phyloP scores from a whole-genome alignment of 768 basidiomycete species.

The Agaricus sinodeliciosus region DNA sequence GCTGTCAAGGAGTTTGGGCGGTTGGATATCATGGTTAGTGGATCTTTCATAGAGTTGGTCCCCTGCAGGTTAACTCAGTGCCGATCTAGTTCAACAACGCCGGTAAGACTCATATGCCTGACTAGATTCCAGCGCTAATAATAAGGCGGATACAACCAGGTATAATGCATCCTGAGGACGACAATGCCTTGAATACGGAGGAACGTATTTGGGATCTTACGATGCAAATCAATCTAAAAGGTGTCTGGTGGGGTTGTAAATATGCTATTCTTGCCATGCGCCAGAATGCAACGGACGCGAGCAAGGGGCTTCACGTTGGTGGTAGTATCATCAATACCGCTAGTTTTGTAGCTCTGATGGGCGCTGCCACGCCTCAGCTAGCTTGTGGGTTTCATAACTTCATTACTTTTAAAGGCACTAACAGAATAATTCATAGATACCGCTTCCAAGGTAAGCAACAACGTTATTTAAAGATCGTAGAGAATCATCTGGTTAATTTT shows the following conservation, averaged over 20 bases:
- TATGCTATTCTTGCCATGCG: slow-evolving; percentile 97
- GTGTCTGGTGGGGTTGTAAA: slow-evolving; percentile 99
- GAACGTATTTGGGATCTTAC: slow-evolving; percentile 95
- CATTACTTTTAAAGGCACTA: too few species aligned
- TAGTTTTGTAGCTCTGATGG: slow-evolving; percentile 92
- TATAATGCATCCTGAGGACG: slow-evolving; percentile 97
- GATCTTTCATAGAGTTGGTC: neutral
- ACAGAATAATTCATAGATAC: slow-evolving; percentile 52
- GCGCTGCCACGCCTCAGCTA: slow-evolving; percentile 97
- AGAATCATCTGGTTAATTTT: neutral
- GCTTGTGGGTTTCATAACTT: slow-evolving; percentile 56
- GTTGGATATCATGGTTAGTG: slow-evolving; percentile 84
- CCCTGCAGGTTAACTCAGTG: neutral
- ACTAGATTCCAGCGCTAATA: neutral
- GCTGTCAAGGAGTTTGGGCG: slow-evolving; percentile 87
- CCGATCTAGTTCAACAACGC: slow-evolving; percentile 86
- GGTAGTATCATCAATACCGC: slow-evolving; percentile 98
- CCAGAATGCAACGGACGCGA: slow-evolving; percentile 76
- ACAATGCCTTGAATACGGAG: slow-evolving; percentile 93
- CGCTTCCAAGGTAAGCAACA: slow-evolving; percentile 69
- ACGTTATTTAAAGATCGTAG: neutral
- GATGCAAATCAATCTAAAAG: slow-evolving; percentile 93
- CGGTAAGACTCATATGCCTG: slow-evolving; percentile 31
- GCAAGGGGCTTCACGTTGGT: slow-evolving; percentile 72
- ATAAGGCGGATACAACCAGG: slow-evolving; percentile 33